These are phyloP conservation scores for Globisporangium uncinulatum DNA, from an alignment of 352 stramenopile genomes.

Conservation along the genomic window DNA sequence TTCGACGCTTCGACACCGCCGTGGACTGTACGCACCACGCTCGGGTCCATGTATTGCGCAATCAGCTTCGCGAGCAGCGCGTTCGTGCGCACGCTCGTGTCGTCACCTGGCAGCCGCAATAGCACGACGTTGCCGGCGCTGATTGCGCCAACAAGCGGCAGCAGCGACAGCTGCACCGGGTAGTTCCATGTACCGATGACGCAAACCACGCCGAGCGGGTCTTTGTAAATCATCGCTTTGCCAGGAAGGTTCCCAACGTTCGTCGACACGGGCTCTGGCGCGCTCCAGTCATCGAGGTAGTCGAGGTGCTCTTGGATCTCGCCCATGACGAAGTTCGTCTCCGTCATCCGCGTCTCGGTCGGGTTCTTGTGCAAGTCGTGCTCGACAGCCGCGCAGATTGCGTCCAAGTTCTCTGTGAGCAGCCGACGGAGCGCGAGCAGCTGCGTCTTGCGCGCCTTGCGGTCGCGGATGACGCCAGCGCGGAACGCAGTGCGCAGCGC, in stretches of 20 bases:
- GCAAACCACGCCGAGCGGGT: conserved; percentile 80
- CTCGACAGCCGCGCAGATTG: conserved; percentile 46
- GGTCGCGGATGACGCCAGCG: conserved; percentile 35
- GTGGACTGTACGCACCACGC: conserved; percentile 70
- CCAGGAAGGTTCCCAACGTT: conserved; percentile 49
- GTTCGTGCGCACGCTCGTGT: conserved; percentile 52
- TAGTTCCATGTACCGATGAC: conserved; percentile 91
- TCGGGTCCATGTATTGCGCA: conserved; percentile 50
- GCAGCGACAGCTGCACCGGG: conserved; percentile 69
- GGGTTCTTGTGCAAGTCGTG: conserved; percentile 65
- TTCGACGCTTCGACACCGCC: conserved; percentile 67
- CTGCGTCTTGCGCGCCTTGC: conserved; percentile 30
- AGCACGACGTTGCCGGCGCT: conserved; percentile 90
- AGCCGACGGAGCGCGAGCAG: conserved; percentile 40
- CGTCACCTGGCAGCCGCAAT: conserved; percentile 87
- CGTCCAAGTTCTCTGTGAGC: conserved; percentile 36
- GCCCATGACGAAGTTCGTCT: conserved; percentile 36
- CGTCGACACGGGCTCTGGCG: conserved; percentile 43
- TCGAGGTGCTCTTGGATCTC: conserved; percentile 71
- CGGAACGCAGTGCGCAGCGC: conserved; percentile 46
- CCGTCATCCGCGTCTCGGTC: conserved; percentile 53
- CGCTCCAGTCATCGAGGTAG: conserved; percentile 49
- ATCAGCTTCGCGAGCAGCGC: conserved; percentile 43
- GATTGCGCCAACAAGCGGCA: conserved; percentile 73
- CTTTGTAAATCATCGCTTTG: conserved; percentile 41